Evolutionary conservation across 257 asterid species (phyloP).

Genomic region (Nicotiana sylvestris): DNA sequence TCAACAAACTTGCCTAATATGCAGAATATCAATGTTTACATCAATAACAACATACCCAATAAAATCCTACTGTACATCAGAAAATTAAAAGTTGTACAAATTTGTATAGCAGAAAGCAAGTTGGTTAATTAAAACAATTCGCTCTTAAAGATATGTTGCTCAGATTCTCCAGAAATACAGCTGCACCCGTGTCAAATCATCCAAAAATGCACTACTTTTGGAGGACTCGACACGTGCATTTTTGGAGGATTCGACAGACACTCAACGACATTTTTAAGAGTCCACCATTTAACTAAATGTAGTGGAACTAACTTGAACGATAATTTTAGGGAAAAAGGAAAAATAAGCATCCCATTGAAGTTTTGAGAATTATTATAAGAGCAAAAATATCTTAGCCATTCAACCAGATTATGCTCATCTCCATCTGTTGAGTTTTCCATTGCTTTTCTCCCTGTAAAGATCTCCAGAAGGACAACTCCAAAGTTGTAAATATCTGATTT

Average conservation of each 20-base stretch:
- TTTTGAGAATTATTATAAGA: background rate
- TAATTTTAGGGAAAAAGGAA: background rate
- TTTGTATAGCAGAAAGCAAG: background rate
- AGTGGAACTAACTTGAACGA: background rate
- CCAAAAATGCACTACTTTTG: background rate
- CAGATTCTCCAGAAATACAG: background rate
- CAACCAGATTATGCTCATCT: constrained; percentile 67
- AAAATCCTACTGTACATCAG: background rate
- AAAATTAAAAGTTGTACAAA: background rate
- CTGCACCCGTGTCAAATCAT: background rate
- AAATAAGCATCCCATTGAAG: background rate
- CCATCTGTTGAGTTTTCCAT: constrained; percentile 55
- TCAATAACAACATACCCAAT: background rate
- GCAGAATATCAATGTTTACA: background rate
- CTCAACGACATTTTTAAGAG: too few species aligned
- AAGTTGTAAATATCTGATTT: constrained; percentile 91
- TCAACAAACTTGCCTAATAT: constrained; percentile 61
- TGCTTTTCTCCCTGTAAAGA: constrained; percentile 81
- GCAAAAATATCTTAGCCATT: constrained; percentile 52
- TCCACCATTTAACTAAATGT: background rate
- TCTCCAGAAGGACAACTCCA: constrained; percentile 87
- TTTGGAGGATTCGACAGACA: too few species aligned
- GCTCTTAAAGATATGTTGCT: background rate
- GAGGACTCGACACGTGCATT: too few species aligned
- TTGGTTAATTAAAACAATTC: background rate